phyloP scores from a whole-genome alignment of 2,329 filamentous ascomycete species.

The Helicocarpus griseus region DNA sequence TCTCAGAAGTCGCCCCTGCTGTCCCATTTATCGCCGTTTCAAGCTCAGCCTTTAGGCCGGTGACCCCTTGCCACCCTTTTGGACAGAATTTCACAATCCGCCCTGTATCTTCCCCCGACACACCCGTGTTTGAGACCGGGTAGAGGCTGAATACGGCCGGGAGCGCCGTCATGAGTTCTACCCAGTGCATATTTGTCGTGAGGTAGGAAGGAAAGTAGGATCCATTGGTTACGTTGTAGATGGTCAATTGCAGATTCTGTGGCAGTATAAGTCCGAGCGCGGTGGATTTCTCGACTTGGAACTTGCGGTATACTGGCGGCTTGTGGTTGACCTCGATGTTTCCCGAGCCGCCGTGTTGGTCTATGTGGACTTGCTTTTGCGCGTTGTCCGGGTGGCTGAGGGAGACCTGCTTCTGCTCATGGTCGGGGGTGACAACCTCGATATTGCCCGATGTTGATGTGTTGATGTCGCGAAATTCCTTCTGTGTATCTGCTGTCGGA shows the following conservation, averaged over 20 bases:
- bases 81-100: constrained; percentile 1
- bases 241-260: not conserved
- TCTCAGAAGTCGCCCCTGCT: not conserved
- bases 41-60: not conserved
- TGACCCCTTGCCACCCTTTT: not conserved
- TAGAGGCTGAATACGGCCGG: not conserved
- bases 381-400: not conserved
- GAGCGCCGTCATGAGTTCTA: not conserved
- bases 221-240: not conserved
- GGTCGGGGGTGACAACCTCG: not conserved
- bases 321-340: not conserved
- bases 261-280: not conserved
- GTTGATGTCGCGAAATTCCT: not conserved
- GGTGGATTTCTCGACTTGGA: constrained; percentile 1
- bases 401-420: not conserved
- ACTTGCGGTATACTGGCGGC: not conserved
- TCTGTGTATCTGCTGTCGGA: not conserved
- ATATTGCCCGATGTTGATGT: not conserved
- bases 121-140: not conserved
- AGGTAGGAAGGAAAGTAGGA: not conserved
- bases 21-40: not conserved
- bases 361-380: not conserved
- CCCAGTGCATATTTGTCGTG: not conserved
- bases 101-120: not conserved
- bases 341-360: not conserved